Evolutionary conservation across 805 yeast species (phyloP).

Genomic region (Candida sonorensis): DNA sequence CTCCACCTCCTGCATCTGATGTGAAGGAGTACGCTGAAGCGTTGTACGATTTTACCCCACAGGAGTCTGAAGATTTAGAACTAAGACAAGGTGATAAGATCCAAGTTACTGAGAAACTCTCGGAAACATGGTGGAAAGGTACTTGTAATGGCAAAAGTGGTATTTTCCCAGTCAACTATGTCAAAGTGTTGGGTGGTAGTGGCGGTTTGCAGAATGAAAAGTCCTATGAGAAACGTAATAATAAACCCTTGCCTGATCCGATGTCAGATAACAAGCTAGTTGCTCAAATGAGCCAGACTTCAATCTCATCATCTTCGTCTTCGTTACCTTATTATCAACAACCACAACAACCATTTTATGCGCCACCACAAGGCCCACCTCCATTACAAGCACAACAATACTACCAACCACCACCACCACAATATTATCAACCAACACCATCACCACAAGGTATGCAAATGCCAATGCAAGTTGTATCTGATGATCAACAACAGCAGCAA

Average conservation of each 20-base stretch:
- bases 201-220: constrained; percentile 5
- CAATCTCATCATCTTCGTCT: no score
- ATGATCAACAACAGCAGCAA: constrained; percentile 12
- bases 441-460: constrained; percentile 13
- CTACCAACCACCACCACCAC: constrained; percentile 6
- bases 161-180: constrained; percentile 88
- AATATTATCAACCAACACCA: constrained; percentile 14
- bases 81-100: constrained; percentile 63
- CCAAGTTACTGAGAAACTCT: constrained; percentile 62
- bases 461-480: constrained; percentile 15
- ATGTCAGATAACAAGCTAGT: not conserved
- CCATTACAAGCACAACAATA: constrained; percentile 13
- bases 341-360: constrained; percentile 8
- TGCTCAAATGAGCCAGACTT: constrained; percentile 5
- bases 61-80: constrained; percentile 67
- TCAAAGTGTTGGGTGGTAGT: constrained; percentile 31
- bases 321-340: constrained; percentile 15
- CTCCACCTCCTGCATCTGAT: no score
- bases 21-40: constrained; percentile 57
- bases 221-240: constrained; percentile 9
- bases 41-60: constrained; percentile 66
- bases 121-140: constrained; percentile 93
- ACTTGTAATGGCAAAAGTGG: constrained; percentile 53
- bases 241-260: no score
- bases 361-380: not conserved